Conservation (phyloP, 208 protist genomes). For the Plasmodiophora brassicae region DNA sequence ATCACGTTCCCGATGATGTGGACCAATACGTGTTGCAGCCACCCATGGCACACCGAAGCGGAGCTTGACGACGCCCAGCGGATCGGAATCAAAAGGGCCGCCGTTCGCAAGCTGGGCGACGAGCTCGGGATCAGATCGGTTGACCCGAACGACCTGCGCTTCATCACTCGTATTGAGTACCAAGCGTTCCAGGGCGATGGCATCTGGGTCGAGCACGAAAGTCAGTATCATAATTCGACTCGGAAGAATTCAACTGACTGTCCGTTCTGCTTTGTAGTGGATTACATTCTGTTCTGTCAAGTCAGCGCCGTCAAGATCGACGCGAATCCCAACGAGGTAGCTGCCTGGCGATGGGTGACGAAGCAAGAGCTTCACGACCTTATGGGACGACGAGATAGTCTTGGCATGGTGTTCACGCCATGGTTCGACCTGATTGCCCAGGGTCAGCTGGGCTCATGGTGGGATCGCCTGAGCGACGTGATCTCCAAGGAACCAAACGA, state of each 20-base stretch:
- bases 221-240: background rate
- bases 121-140: conserved; percentile 48
- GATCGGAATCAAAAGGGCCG: conserved; percentile 46
- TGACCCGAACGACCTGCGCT: background rate
- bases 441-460: background rate
- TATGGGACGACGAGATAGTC: background rate
- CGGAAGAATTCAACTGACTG: too few species aligned
- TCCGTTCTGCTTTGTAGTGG: conserved; percentile 26
- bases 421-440: conserved; percentile 3
- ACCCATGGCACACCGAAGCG: conserved; percentile 45
- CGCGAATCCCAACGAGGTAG: background rate
- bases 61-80: conserved; percentile 32
- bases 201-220: conserved; percentile 7
- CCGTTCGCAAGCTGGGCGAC: conserved; percentile 54
- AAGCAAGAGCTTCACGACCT: background rate
- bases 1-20: conserved; percentile 55
- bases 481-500: background rate
- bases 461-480: background rate
- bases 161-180: conserved; percentile 16
- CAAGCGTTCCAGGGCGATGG: background rate
- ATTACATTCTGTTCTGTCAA: background rate
- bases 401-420: conserved; percentile 14
- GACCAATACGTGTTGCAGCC: conserved; percentile 57
- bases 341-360: background rate
- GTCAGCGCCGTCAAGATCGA: background rate